Conservation (phyloP, 2,329 filamentous ascomycete species). For the Calonectria multiphialidica region DNA sequence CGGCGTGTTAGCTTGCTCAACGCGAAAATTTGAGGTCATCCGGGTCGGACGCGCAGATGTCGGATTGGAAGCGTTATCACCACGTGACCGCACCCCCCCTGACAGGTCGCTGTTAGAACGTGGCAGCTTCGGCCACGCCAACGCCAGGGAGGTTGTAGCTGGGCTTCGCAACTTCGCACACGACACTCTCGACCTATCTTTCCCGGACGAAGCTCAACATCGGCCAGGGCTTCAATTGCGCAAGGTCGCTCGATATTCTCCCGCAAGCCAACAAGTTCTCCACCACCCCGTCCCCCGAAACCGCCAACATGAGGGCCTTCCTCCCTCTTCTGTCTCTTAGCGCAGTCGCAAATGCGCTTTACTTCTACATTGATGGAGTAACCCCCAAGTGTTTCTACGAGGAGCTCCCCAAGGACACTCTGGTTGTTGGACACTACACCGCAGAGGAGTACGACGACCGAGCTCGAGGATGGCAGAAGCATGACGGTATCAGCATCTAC, state of each 20-base stretch:
- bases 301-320: slow-evolving; percentile 67
- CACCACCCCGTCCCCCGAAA: too few relatives aligned
- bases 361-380: slow-evolving; percentile 94
- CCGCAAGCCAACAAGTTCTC: background rate
- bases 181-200: slow-evolving; percentile 15
- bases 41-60: slow-evolving; percentile 20
- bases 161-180: slow-evolving; percentile 26
- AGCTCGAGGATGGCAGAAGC: slow-evolving; percentile 75
- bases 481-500: slow-evolving; percentile 83
- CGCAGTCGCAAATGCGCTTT: slow-evolving; percentile 81
- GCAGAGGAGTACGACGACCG: slow-evolving; percentile 87
- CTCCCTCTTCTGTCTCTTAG: slow-evolving; percentile 76
- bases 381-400: slow-evolving; percentile 97
- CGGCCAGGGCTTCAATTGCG: slow-evolving; percentile 32
- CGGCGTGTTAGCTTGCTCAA: slow-evolving; percentile 16
- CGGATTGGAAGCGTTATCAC: slow-evolving; percentile 28
- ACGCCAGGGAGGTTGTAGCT: slow-evolving; percentile 29
- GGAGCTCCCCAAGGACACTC: slow-evolving; percentile 95
- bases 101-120: slow-evolving; percentile 59
- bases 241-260: background rate
- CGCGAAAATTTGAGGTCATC: slow-evolving; percentile 28
- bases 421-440: slow-evolving; percentile 93
- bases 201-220: slow-evolving; percentile 12
- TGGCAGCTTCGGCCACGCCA: slow-evolving; percentile 60
- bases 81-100: slow-evolving; percentile 53